Percentiles rank a stretch among this genome's conserved stretches.
Conservation (phyloP, 202 grass and related monocot genomes). For the Dendrocalamus latiflorus region DNA sequence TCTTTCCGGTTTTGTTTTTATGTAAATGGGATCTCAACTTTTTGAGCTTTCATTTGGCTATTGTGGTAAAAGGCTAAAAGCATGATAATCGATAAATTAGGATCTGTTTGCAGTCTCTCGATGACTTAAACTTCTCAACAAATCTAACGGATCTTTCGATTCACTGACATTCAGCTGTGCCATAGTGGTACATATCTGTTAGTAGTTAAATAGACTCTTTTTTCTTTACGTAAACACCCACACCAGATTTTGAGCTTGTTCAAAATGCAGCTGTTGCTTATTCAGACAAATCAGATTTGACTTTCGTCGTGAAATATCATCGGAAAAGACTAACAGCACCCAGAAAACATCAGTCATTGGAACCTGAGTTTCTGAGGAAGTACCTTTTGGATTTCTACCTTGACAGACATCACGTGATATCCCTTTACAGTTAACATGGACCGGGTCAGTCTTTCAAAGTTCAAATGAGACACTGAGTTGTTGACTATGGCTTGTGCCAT, state of each 20-base stretch:
- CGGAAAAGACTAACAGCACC: background rate
- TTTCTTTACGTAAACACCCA: too few relatives aligned
- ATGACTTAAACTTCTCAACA: slow-evolving; percentile 1
- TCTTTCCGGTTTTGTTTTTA: background rate
- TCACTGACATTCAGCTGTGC: background rate
- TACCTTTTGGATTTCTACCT: background rate
- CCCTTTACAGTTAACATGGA: background rate
- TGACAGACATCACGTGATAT: background rate
- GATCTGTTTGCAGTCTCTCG: background rate
- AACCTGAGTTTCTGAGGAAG: background rate
- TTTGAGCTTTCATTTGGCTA: background rate
- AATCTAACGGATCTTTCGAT: background rate
- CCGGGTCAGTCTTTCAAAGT: background rate
- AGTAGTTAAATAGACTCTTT: too few relatives aligned
- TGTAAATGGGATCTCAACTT: background rate
- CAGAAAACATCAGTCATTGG: background rate
- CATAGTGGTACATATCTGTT: too few relatives aligned
- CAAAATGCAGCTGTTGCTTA: background rate
- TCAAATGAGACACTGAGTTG: background rate
- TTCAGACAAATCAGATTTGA: background rate
- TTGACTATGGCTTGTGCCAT: background rate
- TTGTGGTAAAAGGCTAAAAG: background rate
- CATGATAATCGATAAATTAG: background rate
- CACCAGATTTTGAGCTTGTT: too few relatives aligned
- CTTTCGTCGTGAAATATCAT: background rate